Conservation (phyloP, 1,284 basidiomycete species). For the Ganoderma leucocontextum region DNA sequence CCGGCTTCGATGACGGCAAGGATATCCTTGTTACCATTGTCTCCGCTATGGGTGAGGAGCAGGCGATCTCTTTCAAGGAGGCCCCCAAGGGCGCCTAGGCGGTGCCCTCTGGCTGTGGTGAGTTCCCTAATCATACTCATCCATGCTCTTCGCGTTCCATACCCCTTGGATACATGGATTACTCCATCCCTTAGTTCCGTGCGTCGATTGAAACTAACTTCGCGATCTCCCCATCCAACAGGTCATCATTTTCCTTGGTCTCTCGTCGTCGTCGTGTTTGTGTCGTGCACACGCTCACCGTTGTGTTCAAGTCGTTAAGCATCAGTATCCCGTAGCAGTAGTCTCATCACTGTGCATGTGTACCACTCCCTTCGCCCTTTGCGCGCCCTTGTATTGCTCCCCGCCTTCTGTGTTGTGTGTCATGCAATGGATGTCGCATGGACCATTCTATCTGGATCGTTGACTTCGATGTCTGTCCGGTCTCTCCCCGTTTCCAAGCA, state of each 20-base stretch:
- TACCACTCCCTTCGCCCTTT: slow-evolving; percentile 27
- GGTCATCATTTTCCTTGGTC: slow-evolving; percentile 19
- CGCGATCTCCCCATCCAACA: not conserved
- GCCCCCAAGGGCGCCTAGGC: slow-evolving; percentile 67
- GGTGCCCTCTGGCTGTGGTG: slow-evolving; percentile 8
- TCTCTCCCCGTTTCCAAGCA: not conserved
- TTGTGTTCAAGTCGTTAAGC: slow-evolving; percentile 34
- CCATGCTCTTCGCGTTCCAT: not conserved
- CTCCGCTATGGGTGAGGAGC: slow-evolving; percentile 92
- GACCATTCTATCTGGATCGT: slow-evolving; percentile 27
- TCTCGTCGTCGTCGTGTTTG: slow-evolving; percentile 33
- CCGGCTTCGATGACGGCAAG: slow-evolving; percentile 87
- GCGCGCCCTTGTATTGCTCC: slow-evolving; percentile 32
- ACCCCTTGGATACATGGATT: not conserved
- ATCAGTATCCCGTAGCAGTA: slow-evolving; percentile 37
- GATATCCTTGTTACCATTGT: slow-evolving; percentile 91
- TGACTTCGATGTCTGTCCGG: slow-evolving; percentile 17
- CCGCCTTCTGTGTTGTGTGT: slow-evolving; percentile 18
- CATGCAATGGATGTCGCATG: slow-evolving; percentile 34
- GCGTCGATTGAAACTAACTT: not conserved
- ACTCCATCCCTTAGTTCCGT: not conserved
- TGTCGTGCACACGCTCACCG: slow-evolving; percentile 29
- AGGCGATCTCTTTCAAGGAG: slow-evolving; percentile 89
- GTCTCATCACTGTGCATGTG: slow-evolving; percentile 32
- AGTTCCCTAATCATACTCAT: slow-evolving; percentile 1